Base-by-base conservation (phyloP, 768 basidiomycete species). In the Russula dissimulans region DNA sequence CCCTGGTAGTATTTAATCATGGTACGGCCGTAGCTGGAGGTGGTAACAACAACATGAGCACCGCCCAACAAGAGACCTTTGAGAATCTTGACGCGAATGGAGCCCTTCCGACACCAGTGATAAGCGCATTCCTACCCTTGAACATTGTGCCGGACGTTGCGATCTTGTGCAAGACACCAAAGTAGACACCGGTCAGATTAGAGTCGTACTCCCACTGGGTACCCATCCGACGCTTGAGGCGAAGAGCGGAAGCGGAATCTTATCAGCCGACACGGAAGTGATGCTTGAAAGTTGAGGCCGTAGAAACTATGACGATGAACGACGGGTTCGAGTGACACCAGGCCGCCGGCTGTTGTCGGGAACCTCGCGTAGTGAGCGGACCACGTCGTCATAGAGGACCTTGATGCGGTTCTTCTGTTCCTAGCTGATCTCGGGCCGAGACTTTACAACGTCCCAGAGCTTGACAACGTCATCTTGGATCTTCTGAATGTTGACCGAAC, bases 31-130 rank as follows among this genome's bases (percentile, higher is more conserved):
- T 97, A 98, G 69, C 97, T 89, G 18, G 95, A 98, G 31, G 31
- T 99, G 76, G 98, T 88, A 44, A 99, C 89, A 62, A 97, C 91
- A 66, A 97, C 91, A 66, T 92, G 94, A 15, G 94, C 93, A 54
- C 97, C 97, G 42, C 97, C 97, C 39, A 95, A 89, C 29, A 99
- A 81, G 17, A 98, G 83, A 62, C 97, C 97, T 73, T 97, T 98
- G 64, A 99, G 80, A 63, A 99, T 90, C 74, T 98, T 97, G 52
- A 97, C 90, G 59, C 97, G 97, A 66, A 99, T 99, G 4, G 94
- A 97, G 12, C 93, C 95, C 70, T 93, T 95, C 97, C 97, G 54
- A 98, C 97, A 69, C 97, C 97, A 38, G 97, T 99, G 34, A 98
- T 80, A 17, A 99, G 82, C 3, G 97, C 97, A 68, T 98, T 98